Evolutionary conservation across 2,329 filamentous ascomycete genomes (phyloP), one percentile per base, ranked within the genome.

Genomic region (Penicillium sp.): DNA sequence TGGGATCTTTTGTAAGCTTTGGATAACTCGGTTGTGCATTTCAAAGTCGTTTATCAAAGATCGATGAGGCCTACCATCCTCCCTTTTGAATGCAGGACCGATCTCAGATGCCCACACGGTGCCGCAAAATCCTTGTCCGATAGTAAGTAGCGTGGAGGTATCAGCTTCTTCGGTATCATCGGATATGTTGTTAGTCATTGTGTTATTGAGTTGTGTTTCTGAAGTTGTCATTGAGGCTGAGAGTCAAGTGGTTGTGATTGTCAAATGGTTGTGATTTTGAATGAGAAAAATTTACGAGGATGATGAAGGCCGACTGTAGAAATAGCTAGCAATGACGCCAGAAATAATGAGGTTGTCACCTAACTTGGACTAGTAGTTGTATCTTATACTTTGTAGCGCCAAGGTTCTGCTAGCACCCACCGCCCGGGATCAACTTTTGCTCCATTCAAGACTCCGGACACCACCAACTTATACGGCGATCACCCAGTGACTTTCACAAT

Each of bases 341-440:
- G 25, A 7, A 27, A 7, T 27, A 27, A 27, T 27, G 25, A 27
- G 25, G 25, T 27, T 27, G 25, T 27, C 25, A 27, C 25, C 25
- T 27, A 27, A 7, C 6, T 27, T 27, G 25, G 25, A 8, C 25
- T 27, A 27, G 25, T 27, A 27, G 25, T 27, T 27, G 25, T 7
- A 27, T 27, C 25, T 7, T 27, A 27, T 27, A 27, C 25, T 27
- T 27, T 27, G 25, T 27, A 27, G 9, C 62, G 70, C 70, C 69
- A 72, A 68, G 64, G 67, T 71, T 71, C 62, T 68, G 66, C 68
- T 72, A 65, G 65, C 64, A 66, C 67, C 68, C 64, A 65, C 69
- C 70, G 67, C 68, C 64, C 61, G 61, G 48, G 59, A 58, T 63
- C 66, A 71, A 73, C 69, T 73, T 73, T 73, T 71, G 68, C 69